Base-by-base conservation (phyloP, 768 basidiomycete genomes). In the Lentinus brumalis region DNA sequence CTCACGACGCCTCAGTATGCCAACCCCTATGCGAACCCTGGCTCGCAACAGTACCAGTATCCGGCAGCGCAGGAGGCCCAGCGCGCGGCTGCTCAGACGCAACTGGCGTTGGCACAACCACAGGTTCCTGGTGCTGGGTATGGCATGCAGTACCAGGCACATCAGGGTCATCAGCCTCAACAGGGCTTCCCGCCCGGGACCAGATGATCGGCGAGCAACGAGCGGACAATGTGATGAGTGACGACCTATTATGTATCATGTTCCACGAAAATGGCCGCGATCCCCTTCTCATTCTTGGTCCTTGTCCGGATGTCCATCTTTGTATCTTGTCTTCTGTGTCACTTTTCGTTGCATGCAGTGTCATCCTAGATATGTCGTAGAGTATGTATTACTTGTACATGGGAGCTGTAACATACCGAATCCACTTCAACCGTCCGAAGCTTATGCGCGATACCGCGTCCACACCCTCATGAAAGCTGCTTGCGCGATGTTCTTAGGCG, bases 11-110 rank as follows among this genome's bases (percentile, higher is more conserved):
- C 57, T 21, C 40, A 40, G 8, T 85, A 84, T 61, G 75, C 79
- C 15, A 75, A 79, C n/a, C 45, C 86, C 80, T 55, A 76, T 77
- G n/a, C 83, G 78, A 56, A 77, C 79, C 47, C 81, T 46, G 49
- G 57, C 9, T 81, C 79, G 40, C 72, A 71, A 38, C 75, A 77
- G 60, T 71, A 73, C 42, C 74, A 74, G 52, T 75, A 73, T n/a
- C 74, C 74, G 49, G 76, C 70, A 52, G 53, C 59, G 6, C 62
- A 70, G 32, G 65, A 65, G 46, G 63, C 65, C 40, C 64, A 64
- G 42, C 52, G 55, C 26, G 21, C 31, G n/a, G 53, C 47, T 14
- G 56, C 47, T 7, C 39, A 56, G 32, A 57, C 60, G 29, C 62
- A 63, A 44, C 50, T 59, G 12, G 57, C 57, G 16, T 49, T 63